Conservation (phyloP, 2,329 filamentous ascomycete species). For the Stachybotrys echinatus region DNA sequence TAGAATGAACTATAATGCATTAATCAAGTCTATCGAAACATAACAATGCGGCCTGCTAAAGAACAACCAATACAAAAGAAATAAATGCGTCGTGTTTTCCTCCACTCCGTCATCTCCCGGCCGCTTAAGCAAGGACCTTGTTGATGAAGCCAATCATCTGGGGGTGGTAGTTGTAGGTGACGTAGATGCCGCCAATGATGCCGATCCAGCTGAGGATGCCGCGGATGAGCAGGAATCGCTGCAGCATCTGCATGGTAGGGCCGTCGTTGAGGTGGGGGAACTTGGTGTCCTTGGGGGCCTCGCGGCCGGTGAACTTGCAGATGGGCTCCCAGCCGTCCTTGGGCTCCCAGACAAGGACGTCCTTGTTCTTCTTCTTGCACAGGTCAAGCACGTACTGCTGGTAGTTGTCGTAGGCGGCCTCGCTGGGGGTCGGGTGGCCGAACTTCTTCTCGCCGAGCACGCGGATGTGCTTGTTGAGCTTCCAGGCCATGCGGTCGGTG, state of each 20-base stretch:
- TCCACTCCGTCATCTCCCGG: too few species aligned
- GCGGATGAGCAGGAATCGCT: slow-evolving; percentile 1
- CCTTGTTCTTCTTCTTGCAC: slow-evolving; percentile 20
- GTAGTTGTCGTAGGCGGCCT: slow-evolving; percentile 13
- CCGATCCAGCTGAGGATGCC: slow-evolving; percentile 5
- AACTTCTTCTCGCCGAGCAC: slow-evolving; percentile 5
- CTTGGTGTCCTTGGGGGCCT: slow-evolving; percentile 1
- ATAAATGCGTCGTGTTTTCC: too few species aligned
- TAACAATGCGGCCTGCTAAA: too few species aligned
- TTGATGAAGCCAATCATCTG: too few species aligned
- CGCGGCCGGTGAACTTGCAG: slow-evolving; percentile 26
- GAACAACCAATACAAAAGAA: too few species aligned
- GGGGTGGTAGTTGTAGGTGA: too few species aligned
- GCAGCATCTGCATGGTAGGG: slow-evolving; percentile 3
- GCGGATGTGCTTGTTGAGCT: slow-evolving; percentile 9
- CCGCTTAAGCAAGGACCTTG: too few species aligned
- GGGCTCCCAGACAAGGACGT: slow-evolving; percentile 18
- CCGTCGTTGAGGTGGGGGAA: slow-evolving; percentile 8
- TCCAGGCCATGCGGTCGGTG: slow-evolving; percentile 21
- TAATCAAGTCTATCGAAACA: too few species aligned
- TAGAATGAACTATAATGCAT: too few species aligned
- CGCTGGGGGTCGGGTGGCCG: slow-evolving; percentile 2
- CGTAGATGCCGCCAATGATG: too few species aligned
- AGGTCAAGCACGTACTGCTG: slow-evolving; percentile 18
- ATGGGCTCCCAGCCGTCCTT: slow-evolving; percentile 38